Conservation (phyloP, 192 early-diverging fungal species). For the Diversispora eburnea region DNA sequence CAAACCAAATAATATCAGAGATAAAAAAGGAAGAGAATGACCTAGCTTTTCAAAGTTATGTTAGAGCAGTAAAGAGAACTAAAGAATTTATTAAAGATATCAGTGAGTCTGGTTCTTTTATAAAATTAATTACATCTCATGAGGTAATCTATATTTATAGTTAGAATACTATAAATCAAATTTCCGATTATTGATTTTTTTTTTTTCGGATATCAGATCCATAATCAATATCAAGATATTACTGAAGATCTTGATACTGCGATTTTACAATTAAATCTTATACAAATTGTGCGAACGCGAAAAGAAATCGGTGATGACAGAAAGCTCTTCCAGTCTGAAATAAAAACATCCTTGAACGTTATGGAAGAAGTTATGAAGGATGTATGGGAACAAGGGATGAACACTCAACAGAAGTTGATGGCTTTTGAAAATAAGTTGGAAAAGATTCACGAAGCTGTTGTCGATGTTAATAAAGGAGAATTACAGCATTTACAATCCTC, state of each 20-base stretch:
- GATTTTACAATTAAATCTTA: not conserved
- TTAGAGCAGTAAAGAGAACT: not conserved
- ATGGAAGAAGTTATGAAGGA: slow-evolving; percentile 1
- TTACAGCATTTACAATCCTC: not conserved
- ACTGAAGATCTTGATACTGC: not conserved
- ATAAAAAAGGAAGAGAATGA: not conserved
- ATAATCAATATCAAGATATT: not conserved
- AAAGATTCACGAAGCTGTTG: not conserved
- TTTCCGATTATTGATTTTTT: not conserved
- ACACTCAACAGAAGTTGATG: not conserved
- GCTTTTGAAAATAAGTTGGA: slow-evolving; percentile 2
- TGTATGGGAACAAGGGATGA: not conserved
- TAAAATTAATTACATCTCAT: not conserved
- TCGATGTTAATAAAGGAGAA: not conserved
- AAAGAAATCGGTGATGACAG: not conserved
- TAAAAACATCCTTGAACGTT: not conserved
- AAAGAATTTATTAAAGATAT: slow-evolving; percentile 9
- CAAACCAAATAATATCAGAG: not conserved
- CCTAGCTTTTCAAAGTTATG: not conserved
- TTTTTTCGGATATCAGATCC: not conserved
- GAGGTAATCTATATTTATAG: not conserved
- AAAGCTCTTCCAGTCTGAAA: not conserved
- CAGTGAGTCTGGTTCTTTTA: not conserved
- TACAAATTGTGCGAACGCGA: not conserved
- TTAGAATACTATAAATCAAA: not conserved